Evolutionary conservation across 2,329 filamentous ascomycete species (phyloP).

Genomic region (Phaeomoniella chlamydospora): DNA sequence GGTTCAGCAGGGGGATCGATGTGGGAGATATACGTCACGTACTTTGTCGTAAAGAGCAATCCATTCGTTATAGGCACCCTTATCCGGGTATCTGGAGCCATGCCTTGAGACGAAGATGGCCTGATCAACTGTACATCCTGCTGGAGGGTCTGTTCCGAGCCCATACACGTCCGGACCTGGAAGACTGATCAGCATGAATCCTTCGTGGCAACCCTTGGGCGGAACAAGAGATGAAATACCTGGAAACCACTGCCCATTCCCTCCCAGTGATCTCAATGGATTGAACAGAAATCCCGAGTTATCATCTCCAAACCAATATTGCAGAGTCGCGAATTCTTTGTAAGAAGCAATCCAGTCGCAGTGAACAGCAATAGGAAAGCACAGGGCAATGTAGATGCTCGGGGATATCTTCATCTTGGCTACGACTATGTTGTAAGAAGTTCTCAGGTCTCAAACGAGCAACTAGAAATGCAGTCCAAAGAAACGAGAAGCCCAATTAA

Average conservation of each 20-base stretch:
- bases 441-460: too few relatives aligned
- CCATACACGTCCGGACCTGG: constrained; percentile 40
- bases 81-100: constrained; percentile 49
- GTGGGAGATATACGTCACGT: constrained; percentile 1
- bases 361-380: neutral
- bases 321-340: neutral
- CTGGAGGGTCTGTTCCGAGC: constrained; percentile 39
- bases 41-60: constrained; percentile 15
- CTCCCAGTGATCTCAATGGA: constrained; percentile 2
- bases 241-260: constrained; percentile 2
- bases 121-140: constrained; percentile 44
- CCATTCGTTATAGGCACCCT: constrained; percentile 46
- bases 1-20: neutral
- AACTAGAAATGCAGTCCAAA: too few relatives aligned
- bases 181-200: too few relatives aligned
- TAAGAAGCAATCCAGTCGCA: neutral
- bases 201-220: too few relatives aligned
- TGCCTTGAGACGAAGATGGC: constrained; percentile 46
- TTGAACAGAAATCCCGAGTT: neutral
- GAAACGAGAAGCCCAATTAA: too few relatives aligned
- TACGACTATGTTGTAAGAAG: too few relatives aligned
- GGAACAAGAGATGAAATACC: too few relatives aligned
- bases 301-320: neutral
- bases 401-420: too few relatives aligned
- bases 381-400: too few relatives aligned